A percentile compares a stretch with the other conserved stretches of the same genome.
These are phyloP conservation scores for Parmelia sp. DNA, from an alignment of 495 filamentous ascomycete species.

Conservation along the genomic window DNA sequence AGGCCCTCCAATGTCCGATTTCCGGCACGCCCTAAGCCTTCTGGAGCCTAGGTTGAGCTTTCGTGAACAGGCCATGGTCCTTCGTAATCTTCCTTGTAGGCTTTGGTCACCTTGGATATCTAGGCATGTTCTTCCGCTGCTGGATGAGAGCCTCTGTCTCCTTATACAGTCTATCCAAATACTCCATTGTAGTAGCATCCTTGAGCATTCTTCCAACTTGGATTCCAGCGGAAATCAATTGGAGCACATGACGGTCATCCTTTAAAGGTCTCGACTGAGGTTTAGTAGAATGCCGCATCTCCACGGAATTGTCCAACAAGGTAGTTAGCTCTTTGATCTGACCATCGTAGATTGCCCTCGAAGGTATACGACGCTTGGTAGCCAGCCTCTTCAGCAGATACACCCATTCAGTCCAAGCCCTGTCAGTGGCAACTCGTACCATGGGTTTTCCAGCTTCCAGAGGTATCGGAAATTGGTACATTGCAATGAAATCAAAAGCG, in stretches of 20 bases:
- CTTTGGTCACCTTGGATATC: slow-evolving; percentile 10
- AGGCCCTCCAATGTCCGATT: not conserved
- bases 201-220: slow-evolving; percentile 83
- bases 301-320: slow-evolving; percentile 73
- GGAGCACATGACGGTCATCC: slow-evolving; percentile 83
- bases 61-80: not conserved
- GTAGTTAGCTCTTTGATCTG: slow-evolving; percentile 87
- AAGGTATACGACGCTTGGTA: slow-evolving; percentile 77
- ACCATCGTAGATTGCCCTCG: slow-evolving; percentile 74
- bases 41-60: not conserved
- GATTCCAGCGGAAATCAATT: slow-evolving; percentile 76
- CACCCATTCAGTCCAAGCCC: slow-evolving; percentile 91
- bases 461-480: slow-evolving; percentile 83
- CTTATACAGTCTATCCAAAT: slow-evolving; percentile 64
- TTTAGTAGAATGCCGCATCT: slow-evolving; percentile 79
- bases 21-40: not conserved
- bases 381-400: slow-evolving; percentile 80
- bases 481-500: slow-evolving; percentile 83
- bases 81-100: not conserved
- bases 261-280: slow-evolving; percentile 77
- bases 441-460: slow-evolving; percentile 71
- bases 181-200: slow-evolving; percentile 74
- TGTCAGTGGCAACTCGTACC: slow-evolving; percentile 69
- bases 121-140: slow-evolving; percentile 44
- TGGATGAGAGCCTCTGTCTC: slow-evolving; percentile 70